A percentile compares a stretch with the other conserved stretches of the same genome.
phyloP scores from a whole-genome alignment of 345 rosid genomes.

The Lumnitzera racemosa region DNA sequence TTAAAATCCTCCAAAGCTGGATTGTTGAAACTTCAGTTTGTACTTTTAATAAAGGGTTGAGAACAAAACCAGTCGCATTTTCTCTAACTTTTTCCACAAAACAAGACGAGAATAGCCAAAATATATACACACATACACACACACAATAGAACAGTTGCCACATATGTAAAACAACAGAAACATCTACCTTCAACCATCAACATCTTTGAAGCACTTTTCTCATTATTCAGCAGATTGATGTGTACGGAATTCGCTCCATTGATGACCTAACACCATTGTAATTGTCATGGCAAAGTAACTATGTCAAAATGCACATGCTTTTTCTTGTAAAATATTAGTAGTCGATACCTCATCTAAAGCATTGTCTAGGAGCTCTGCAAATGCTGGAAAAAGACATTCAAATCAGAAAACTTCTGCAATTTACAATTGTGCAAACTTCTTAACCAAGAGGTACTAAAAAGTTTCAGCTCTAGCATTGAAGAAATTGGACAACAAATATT shows the following conservation, averaged over 20 bases:
- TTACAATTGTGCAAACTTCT: not conserved
- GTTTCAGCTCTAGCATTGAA: not conserved
- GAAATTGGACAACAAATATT: not conserved
- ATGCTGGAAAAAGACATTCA: conserved; percentile 41
- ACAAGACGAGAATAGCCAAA: not conserved
- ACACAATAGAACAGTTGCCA: not conserved
- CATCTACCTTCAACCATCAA: conserved; percentile 41
- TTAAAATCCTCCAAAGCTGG: too few species aligned
- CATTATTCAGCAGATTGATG: conserved; percentile 38
- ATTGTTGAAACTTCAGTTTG: too few species aligned
- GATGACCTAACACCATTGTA: conserved; percentile 18
- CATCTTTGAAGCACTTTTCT: conserved; percentile 29
- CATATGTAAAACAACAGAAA: not conserved
- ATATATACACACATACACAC: too few species aligned
- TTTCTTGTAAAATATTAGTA: too few species aligned
- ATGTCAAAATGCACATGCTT: not conserved
- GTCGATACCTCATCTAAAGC: conserved; percentile 71
- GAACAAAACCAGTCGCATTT: not conserved
- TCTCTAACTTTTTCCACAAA: not conserved
- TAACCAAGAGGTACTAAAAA: not conserved
- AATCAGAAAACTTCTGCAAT: not conserved
- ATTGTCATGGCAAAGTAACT: not conserved
- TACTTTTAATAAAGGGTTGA: too few species aligned
- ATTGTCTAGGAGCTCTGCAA: conserved; percentile 91
- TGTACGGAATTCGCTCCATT: conserved; percentile 51